These are phyloP conservation scores for Casuarina cunninghamiana DNA, from an alignment of 306 rosid genomes.

Conservation along the genomic window DNA sequence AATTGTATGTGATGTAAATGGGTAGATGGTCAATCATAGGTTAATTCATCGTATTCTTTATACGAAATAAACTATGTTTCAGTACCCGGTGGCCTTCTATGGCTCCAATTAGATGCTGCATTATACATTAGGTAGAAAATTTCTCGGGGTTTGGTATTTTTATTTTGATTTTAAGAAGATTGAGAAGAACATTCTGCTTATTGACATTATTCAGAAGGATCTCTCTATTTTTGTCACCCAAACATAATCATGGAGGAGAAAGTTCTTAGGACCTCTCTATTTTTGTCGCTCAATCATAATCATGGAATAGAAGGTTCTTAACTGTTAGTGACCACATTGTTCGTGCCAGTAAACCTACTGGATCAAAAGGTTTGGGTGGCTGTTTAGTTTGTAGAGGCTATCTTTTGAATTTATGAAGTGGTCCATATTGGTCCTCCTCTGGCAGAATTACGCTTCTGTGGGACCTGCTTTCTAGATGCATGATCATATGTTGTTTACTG, in stretches of 20 bases:
- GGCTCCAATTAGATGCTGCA: neutral
- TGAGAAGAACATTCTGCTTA: neutral
- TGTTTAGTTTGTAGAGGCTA: neutral
- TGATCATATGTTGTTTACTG: too few relatives aligned
- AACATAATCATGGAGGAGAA: neutral
- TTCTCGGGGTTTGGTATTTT: neutral
- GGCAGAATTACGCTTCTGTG: neutral
- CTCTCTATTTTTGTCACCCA: too few relatives aligned
- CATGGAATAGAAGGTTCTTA: neutral
- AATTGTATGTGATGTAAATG: neutral
- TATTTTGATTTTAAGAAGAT: neutral
- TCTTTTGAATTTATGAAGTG: neutral
- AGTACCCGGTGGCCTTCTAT: neutral
- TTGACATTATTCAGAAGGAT: neutral
- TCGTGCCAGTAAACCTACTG: neutral
- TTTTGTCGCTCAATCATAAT: too few relatives aligned
- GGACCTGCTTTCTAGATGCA: neutral
- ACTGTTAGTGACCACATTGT: neutral
- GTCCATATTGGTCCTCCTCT: neutral
- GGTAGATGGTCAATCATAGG: neutral
- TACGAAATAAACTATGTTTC: slow-evolving; percentile 1
- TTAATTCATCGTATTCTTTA: neutral
- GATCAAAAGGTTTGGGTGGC: neutral
- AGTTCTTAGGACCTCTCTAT: neutral
- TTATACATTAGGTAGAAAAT: neutral